Evolutionary conservation across 1,139 yeast genomes (phyloP), one percentile per base, ranked within the genome.

Genomic region (Citeromyces hawaiiensis): DNA sequence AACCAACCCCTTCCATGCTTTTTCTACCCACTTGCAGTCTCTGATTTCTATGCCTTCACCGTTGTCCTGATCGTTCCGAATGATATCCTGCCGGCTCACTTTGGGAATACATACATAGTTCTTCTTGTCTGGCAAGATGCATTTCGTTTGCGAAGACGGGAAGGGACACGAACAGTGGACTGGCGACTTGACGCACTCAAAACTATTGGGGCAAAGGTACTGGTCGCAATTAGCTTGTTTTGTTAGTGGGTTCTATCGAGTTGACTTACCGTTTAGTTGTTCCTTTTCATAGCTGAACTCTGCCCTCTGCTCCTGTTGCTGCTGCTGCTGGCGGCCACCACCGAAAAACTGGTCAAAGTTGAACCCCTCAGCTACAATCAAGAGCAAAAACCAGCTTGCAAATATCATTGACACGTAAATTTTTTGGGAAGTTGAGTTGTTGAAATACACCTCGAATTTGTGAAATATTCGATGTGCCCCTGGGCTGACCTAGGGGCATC

Each of bases 161-260:
- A 73, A 88, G 8, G 86, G 87, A 56, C 98, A 91, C 1, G 97
- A 96, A 56, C 98, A 91, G 42, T 79, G 79, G 18, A 68, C 54
- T 1, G 87, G 76, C 2, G 60, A 54, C 6, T 69, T 67, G 0
- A 83, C 98, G 60, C 98, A 91, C 8, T 68, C 64, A 38, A 76
- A 65, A 0, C 96, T 86, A 48, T 80, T 94, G 2, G 83, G 82
- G 55, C 98, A 91, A 36, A 88, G 59, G 55, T 79, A 91, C 11
- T 65, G 64, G n/a, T 61, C 59, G 53, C 96, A 87, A n/a, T 63
- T 58, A 6, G 56, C 66, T 57, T 21, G 39, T 8, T 16, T 15
- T 10, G 16, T 14, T n/a, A 8, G 11, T 25, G n/a, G 9, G 15
- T 8, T 16, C 8, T 4, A 31, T 16, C 4, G 14, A 17, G 8